Percentiles rank a stretch among this genome's conserved stretches.
Conservation (phyloP, 225 moss, liverwort and hornwort species). For the Sphagnum tenellum region DNA sequence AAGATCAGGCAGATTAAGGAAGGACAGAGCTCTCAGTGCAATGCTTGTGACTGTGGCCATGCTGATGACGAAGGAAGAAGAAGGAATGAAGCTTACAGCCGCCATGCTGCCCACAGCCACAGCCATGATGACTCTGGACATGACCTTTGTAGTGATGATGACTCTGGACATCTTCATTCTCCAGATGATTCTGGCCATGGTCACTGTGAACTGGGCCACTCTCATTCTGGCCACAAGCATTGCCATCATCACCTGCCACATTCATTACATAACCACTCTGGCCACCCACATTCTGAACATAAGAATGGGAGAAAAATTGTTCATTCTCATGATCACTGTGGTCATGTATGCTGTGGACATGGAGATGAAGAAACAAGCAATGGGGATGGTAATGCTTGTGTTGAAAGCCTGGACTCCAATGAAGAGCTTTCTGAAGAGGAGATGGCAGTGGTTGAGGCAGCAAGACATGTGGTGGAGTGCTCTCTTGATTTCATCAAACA, state of each 20-base stretch:
- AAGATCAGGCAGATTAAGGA: conserved; percentile 50
- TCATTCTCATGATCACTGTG: conserved; percentile 4
- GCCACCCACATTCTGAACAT: no score
- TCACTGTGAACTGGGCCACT: no score
- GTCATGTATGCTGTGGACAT: conserved; percentile 1
- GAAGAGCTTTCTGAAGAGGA: conserved; percentile 50
- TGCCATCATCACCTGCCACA: no score
- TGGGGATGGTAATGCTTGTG: conserved; percentile 21
- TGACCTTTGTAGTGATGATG: no score
- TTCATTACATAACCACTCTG: no score
- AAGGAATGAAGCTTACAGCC: no score
- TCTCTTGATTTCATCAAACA: conserved; percentile 39
- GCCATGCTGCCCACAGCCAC: conserved; percentile 2
- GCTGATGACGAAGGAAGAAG: no score
- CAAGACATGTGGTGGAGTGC: conserved; percentile 30
- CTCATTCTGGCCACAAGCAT: no score
- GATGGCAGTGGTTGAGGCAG: conserved; percentile 40
- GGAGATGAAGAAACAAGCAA: conserved; percentile 2
- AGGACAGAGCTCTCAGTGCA: conserved; percentile 19
- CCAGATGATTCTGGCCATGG: conserved; percentile 4
- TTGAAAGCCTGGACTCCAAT: conserved; percentile 41
- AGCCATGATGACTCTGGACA: neutral
- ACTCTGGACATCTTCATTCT: no score
- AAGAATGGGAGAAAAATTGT: conserved; percentile 1
- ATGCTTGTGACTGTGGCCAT: conserved; percentile 26